phyloP scores from a whole-genome alignment of 768 basidiomycete genomes.

The Lactarius vividus region DNA sequence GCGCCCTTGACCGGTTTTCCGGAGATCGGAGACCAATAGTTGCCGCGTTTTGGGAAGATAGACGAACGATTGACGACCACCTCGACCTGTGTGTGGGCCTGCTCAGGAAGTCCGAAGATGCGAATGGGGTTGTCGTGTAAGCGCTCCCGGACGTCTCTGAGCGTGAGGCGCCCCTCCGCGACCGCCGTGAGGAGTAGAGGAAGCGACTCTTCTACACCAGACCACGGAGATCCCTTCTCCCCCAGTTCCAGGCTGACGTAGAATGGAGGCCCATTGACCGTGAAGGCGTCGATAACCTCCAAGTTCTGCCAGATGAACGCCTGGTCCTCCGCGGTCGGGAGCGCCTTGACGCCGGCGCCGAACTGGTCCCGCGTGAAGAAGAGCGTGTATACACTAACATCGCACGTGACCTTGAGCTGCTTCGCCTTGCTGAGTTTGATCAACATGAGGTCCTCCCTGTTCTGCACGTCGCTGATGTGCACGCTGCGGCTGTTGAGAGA shows the following conservation, averaged over 20 bases:
- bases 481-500: constrained; percentile 86
- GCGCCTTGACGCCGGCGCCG: constrained; percentile 47
- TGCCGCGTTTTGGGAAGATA: constrained; percentile 48
- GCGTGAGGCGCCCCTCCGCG: constrained; percentile 67
- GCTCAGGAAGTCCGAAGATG: constrained; percentile 90
- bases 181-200: constrained; percentile 89
- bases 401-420: constrained; percentile 92
- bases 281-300: constrained; percentile 84
- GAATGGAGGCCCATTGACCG: constrained; percentile 84
- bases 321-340: constrained; percentile 78
- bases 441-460: constrained; percentile 79
- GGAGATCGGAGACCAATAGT: constrained; percentile 83
- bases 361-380: constrained; percentile 83
- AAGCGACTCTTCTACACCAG: constrained; percentile 84
- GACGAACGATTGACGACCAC: constrained; percentile 81
- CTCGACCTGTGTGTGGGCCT: constrained; percentile 83
- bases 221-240: constrained; percentile 59
- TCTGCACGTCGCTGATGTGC: constrained; percentile 88
- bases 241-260: constrained; percentile 62
- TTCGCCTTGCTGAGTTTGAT: constrained; percentile 95
- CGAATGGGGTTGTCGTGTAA: constrained; percentile 89
- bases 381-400: constrained; percentile 87
- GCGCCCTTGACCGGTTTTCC: constrained; percentile 61
- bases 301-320: constrained; percentile 82
- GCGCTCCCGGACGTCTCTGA: constrained; percentile 79